These are phyloP conservation scores for Fusarium papillatum DNA, from an alignment of 2,329 filamentous ascomycete genomes.

Conservation along the genomic window DNA sequence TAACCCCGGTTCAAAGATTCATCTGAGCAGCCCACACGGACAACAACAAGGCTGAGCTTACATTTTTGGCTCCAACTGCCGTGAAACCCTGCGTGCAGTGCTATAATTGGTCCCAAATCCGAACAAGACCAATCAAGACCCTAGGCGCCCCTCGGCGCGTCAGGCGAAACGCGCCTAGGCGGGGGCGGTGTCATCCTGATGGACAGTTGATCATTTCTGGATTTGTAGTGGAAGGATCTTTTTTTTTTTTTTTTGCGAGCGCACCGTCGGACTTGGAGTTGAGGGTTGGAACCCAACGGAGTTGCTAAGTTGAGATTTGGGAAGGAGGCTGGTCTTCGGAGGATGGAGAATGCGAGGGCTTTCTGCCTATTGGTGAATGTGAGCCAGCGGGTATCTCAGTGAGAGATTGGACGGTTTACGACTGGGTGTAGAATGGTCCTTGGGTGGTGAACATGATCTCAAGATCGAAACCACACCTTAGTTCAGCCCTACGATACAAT, in stretches of 20 bases:
- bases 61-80: background rate
- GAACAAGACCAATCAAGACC: background rate
- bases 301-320: background rate
- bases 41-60: background rate
- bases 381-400: background rate
- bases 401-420: background rate
- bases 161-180: background rate
- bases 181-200: constrained; percentile 2
- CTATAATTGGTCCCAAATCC: constrained; percentile 2
- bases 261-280: background rate
- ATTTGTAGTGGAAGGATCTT: background rate
- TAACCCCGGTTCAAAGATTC: background rate
- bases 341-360: background rate
- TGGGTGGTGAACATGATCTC: background rate
- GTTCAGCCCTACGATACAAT: background rate
- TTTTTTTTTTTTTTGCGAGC: no score
- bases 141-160: background rate
- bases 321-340: background rate
- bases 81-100: background rate
- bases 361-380: background rate
- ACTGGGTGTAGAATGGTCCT: background rate
- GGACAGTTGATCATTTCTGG: background rate
- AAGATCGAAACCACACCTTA: background rate
- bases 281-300: background rate
- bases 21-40: constrained; percentile 4